Conservation (phyloP, 2,329 filamentous ascomycete species). For the Colletotrichum tofieldiae region DNA sequence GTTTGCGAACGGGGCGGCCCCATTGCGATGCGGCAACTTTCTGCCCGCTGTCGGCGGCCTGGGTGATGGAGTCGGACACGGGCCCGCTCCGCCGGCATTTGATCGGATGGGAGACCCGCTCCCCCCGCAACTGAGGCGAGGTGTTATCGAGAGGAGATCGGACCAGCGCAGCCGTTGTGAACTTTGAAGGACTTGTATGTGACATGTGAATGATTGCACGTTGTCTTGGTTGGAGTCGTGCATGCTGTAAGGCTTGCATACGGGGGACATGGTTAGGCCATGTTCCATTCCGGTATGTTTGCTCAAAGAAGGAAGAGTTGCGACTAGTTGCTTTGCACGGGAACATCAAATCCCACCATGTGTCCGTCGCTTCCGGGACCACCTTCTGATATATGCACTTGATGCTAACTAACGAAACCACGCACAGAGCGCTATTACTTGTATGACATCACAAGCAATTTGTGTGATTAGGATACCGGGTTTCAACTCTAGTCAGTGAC, state of each 20-base stretch:
- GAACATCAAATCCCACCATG: neutral
- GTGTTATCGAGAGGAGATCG: neutral
- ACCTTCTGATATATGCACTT: neutral
- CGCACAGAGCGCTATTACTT: too few species aligned
- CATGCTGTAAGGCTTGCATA: neutral
- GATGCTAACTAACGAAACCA: too few species aligned
- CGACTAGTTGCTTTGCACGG: neutral
- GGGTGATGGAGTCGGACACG: neutral
- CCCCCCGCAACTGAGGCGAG: neutral
- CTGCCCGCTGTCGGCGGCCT: too few species aligned
- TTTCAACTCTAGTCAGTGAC: too few species aligned
- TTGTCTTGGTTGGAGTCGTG: neutral
- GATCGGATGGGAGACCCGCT: conserved; percentile 2
- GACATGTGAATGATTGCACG: neutral
- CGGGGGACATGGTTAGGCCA: neutral
- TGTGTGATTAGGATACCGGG: too few species aligned
- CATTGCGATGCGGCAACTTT: neutral
- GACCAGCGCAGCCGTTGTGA: neutral
- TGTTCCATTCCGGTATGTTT: too few species aligned
- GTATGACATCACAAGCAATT: too few species aligned
- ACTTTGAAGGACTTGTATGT: neutral
- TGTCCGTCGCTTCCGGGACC: neutral
- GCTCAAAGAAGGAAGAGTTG: neutral
- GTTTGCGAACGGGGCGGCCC: conserved; percentile 4
- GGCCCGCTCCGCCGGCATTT: conserved; percentile 4